These are phyloP conservation scores for Hypoxylon sp. DNA, from an alignment of 2,329 filamentous ascomycete species.

Conservation along the genomic window DNA sequence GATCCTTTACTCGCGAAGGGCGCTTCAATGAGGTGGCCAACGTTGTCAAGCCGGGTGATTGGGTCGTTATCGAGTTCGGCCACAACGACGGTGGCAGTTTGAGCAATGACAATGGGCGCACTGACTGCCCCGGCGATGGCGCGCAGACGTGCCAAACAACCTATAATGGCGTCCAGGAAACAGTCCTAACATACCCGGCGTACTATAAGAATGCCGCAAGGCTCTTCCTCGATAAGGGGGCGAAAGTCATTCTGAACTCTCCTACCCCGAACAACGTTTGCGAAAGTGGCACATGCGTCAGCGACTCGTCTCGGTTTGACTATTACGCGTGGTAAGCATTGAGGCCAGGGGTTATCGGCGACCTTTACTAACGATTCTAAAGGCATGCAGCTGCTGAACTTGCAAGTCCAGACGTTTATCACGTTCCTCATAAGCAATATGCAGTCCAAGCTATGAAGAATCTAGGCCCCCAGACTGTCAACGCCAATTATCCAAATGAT, in stretches of 20 bases:
- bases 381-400: constrained; percentile 57
- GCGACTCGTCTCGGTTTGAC: constrained; percentile 67
- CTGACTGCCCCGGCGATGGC: constrained; percentile 70
- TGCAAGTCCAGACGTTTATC: constrained; percentile 61
- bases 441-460: constrained; percentile 67
- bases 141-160: constrained; percentile 67
- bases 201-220: constrained; percentile 72
- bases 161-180: constrained; percentile 67
- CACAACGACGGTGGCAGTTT: constrained; percentile 78
- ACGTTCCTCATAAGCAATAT: constrained; percentile 73
- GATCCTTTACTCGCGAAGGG: constrained; percentile 76
- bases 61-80: constrained; percentile 79
- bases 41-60: constrained; percentile 70
- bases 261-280: constrained; percentile 72
- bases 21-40: constrained; percentile 72
- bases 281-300: constrained; percentile 68
- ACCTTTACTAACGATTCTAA: constrained; percentile 6
- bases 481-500: constrained; percentile 70
- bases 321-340: constrained; percentile 64
- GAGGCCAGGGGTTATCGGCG: background rate
- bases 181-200: constrained; percentile 71
- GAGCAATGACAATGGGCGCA: constrained; percentile 71
- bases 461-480: constrained; percentile 65
- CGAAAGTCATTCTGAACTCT: constrained; percentile 71
- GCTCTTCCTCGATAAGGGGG: constrained; percentile 69